These are phyloP conservation scores for Kuraishia capsulata DNA, from an alignment of 805 yeast genomes.

Conservation along the genomic window DNA sequence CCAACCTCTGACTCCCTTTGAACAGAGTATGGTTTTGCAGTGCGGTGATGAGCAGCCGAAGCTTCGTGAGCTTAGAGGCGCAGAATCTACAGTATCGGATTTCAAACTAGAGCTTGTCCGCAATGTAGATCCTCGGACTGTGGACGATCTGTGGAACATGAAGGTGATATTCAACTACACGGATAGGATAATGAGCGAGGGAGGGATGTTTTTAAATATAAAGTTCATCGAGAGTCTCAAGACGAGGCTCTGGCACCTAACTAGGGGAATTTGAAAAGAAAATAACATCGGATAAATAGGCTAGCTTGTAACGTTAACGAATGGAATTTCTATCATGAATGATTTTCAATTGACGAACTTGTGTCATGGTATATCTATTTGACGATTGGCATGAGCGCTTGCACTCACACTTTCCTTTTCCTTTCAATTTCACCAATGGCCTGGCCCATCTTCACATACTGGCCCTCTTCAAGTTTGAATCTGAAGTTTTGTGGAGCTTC, in stretches of 20 bases:
- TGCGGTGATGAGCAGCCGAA: constrained; percentile 11
- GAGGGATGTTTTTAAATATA: constrained; percentile 32
- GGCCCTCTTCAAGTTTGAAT: constrained; percentile 64
- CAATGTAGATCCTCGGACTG: constrained; percentile 30
- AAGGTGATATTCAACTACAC: constrained; percentile 52
- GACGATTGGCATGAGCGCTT: too few species aligned
- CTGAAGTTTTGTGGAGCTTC: constrained; percentile 85
- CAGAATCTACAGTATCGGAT: constrained; percentile 41
- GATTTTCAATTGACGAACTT: not conserved
- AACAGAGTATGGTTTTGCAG: constrained; percentile 10
- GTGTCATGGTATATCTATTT: not conserved
- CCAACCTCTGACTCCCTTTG: constrained; percentile 7
- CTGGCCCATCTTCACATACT: constrained; percentile 80
- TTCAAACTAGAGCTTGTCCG: constrained; percentile 40
- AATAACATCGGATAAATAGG: not conserved
- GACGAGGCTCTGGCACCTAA: constrained; percentile 10
- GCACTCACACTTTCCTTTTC: not conserved
- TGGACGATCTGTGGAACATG: constrained; percentile 57
- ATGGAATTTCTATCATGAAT: not conserved
- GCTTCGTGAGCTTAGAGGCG: constrained; percentile 9
- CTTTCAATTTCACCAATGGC: constrained; percentile 40
- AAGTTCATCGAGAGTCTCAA: constrained; percentile 47
- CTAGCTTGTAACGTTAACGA: not conserved
- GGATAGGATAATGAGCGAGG: constrained; percentile 24
- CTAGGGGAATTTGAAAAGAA: not conserved